Base-by-base conservation (phyloP, 305 asterid genomes). In the Fraxinus floribunda region DNA sequence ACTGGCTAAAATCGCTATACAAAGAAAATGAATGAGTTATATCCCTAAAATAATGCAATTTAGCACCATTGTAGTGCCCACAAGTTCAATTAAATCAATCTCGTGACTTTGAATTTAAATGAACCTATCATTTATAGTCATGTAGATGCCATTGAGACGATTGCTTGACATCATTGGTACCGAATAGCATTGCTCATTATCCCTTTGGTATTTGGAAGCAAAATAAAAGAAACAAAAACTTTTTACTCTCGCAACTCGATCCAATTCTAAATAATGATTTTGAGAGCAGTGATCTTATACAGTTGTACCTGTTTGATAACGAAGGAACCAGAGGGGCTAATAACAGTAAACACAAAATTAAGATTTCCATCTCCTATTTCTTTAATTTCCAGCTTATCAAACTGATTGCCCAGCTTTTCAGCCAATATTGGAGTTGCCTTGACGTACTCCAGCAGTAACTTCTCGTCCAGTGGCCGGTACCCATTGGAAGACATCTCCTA, bases 281-380 rank as follows among this genome's bases (percentile, higher is more conserved):
- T 11, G 44, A 38, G 16, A 76, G 73, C 38, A 5, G 75, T 60
- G 29, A 32, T 22, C 18, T 39, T 39, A 39, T 39, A 39, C 41
- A 39, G 46, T 13, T 1, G 0, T 16, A 94, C 99, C 97, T 96
- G 99, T 84, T 96, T 96, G 95, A 96, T 79, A 87, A 96, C 97
- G 24, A 92, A 3, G 5, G 98, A 93, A 22, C 97, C 98, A 7
- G 89, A 85, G 0, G 89, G 84, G 35, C 92, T 79, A 36, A 75
- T 44, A 76, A 94, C 93, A 83, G 94, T 93, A 84, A 87, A 96
- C 30, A 96, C 99, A 76, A 93, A 96, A 88, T 96, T 96, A 86
- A 96, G 97, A 88, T 96, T 96, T 76, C 99, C 99, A 83, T 96
- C 99, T 57, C 99, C 99, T 3, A 96, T 95, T 90, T 96, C 99